Base-by-base conservation (phyloP, 768 basidiomycete genomes). In the Collybia nuda region DNA sequence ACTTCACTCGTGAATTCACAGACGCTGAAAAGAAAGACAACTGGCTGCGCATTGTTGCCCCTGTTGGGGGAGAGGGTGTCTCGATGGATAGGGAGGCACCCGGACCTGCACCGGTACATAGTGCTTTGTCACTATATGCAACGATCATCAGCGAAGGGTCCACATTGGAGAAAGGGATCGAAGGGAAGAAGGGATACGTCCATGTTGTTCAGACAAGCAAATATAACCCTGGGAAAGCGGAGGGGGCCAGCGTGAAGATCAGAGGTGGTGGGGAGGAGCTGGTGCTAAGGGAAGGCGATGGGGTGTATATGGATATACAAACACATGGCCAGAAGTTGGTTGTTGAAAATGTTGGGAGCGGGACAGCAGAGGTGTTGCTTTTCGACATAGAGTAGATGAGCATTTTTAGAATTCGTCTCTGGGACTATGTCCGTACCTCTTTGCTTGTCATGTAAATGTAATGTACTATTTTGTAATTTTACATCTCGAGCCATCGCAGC, bases 161-260 rank as follows among this genome's bases (percentile, higher is more conserved):
- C 48, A 77, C 73, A 9, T 59, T 93, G 46, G 66, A 73, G 51
- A 80, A 85, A 61, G 67, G 62, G 7, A 71, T 93, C 39, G 65
- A 67, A 23, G 73, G 71, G 2, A 70, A 61, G 60, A 89, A 90
- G 61, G 87, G 81, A 2, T 96, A 95, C 62, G 67, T 96, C 18
- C 96, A 98, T 56, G 79, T 93, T 41, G 76, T 93, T 44, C 93
- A 96, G 72, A 88, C 78, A 5, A 85, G 84, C 22, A 93, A 93
- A 2, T 96, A 90, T 67, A 88, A 90, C 54, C 60, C 78, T 0
- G 74, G 76, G 1, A 60, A 67, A 24, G 77, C 84, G 0, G 67
- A 59, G 1, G 92, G 90, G 0, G 84, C 81, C 0, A 69, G 66
- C 17, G 65, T 96, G 42, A 79, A 69, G 53, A 62, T 95, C 11